phyloP scores from a whole-genome alignment of 768 basidiomycete genomes.

The Xanthoconium purpureum region DNA sequence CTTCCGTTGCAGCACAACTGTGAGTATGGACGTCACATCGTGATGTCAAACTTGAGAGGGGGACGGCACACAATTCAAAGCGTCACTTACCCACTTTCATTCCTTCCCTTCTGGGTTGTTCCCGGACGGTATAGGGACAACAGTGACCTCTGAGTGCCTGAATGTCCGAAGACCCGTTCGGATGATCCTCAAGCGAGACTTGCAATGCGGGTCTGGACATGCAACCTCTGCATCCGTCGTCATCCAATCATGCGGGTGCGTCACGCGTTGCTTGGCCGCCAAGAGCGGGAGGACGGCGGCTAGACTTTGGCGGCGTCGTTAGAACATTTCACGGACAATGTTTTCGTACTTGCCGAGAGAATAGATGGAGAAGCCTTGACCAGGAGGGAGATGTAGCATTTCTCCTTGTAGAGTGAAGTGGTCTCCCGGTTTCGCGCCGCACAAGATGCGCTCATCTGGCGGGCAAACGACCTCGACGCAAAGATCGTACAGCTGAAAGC shows the following conservation, averaged over 20 bases:
- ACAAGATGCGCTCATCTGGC: constrained; percentile 52
- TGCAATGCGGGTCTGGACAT: constrained; percentile 67
- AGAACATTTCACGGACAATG: neutral
- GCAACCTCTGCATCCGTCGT: constrained; percentile 61
- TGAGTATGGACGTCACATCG: too few species aligned
- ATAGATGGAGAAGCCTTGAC: constrained; percentile 68
- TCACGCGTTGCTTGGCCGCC: constrained; percentile 61
- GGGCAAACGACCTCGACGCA: constrained; percentile 62
- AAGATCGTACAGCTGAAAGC: constrained; percentile 62
- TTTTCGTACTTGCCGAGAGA: constrained; percentile 44
- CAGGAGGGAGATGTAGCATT: constrained; percentile 57
- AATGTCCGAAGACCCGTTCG: constrained; percentile 52
- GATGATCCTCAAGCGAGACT: constrained; percentile 49
- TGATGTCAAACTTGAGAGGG: too few species aligned
- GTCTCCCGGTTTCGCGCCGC: constrained; percentile 64
- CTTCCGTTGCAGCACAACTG: too few species aligned
- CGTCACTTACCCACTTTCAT: neutral
- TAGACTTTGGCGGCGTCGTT: constrained; percentile 17
- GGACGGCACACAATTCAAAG: too few species aligned
- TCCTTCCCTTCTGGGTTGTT: neutral
- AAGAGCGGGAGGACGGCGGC: constrained; percentile 63
- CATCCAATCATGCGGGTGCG: constrained; percentile 64
- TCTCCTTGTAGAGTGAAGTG: constrained; percentile 62
- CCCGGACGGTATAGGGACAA: constrained; percentile 33
- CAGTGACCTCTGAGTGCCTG: constrained; percentile 52